These are phyloP conservation scores for Cercospora janseana DNA, from an alignment of 2,329 filamentous ascomycete species.

Conservation along the genomic window DNA sequence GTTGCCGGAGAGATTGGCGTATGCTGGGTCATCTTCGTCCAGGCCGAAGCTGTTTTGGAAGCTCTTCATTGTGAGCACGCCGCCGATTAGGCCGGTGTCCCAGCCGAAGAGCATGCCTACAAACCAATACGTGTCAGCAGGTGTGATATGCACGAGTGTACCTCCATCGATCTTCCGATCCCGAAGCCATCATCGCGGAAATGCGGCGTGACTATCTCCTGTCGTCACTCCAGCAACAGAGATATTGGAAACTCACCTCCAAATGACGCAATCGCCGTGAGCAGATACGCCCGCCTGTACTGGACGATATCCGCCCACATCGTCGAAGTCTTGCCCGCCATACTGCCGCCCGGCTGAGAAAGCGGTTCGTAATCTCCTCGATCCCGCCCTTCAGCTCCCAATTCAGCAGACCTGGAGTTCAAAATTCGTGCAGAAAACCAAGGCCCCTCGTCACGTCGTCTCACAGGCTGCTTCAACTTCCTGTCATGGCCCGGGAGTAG, in stretches of 20 bases:
- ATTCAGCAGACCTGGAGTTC: neutral
- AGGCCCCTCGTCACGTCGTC: too few species aligned
- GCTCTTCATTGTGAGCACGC: slow-evolving; percentile 45
- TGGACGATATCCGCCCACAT: slow-evolving; percentile 43
- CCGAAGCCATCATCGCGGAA: neutral
- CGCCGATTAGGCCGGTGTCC: slow-evolving; percentile 37
- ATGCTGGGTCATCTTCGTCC: slow-evolving; percentile 35
- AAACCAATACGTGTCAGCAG: neutral
- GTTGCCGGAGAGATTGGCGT: slow-evolving; percentile 45
- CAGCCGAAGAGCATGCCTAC: slow-evolving; percentile 21
- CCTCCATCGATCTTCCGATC: neutral
- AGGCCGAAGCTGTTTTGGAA: slow-evolving; percentile 46
- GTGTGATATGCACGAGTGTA: too few species aligned
- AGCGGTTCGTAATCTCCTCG: slow-evolving; percentile 12
- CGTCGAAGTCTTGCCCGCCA: slow-evolving; percentile 24
- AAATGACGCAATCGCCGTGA: slow-evolving; percentile 45
- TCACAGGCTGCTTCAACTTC: too few species aligned
- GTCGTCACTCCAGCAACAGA: too few species aligned
- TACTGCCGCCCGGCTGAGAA: slow-evolving; percentile 7
- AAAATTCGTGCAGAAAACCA: too few species aligned
- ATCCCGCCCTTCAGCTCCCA: neutral
- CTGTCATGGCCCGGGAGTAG: too few species aligned
- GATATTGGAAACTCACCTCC: slow-evolving; percentile 32
- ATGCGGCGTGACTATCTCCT: neutral
- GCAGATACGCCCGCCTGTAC: slow-evolving; percentile 42